Conservation (phyloP, 106 monocot genomes). For the Apostasia shenzhenica region DNA sequence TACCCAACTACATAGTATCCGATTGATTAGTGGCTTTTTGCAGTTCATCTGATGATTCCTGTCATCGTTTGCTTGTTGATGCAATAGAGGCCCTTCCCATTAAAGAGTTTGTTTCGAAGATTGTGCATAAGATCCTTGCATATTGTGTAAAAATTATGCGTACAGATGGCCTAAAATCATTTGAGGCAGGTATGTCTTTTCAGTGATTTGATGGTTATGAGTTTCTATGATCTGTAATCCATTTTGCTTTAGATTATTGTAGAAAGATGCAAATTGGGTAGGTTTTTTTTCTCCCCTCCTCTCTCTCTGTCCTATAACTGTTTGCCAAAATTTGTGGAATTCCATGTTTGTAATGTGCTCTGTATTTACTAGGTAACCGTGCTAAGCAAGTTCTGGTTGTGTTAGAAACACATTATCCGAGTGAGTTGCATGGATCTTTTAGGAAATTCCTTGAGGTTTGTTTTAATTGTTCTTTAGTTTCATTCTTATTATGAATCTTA, state of each 20-base stretch:
- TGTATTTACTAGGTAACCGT: constrained; percentile 30
- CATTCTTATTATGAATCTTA: background rate
- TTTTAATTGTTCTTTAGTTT: background rate
- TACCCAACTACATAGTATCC: constrained; percentile 7
- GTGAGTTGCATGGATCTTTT: constrained; percentile 47
- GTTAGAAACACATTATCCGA: constrained; percentile 47
- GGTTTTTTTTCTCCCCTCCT: too few species aligned
- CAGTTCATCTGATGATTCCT: constrained; percentile 60
- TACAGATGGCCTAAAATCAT: constrained; percentile 21
- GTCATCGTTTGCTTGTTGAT: constrained; percentile 21
- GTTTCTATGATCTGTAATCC: background rate
- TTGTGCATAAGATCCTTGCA: constrained; percentile 52
- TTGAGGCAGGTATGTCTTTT: constrained; percentile 39
- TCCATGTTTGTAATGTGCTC: too few species aligned
- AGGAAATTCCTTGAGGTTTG: constrained; percentile 62
- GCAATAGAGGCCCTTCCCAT: constrained; percentile 44
- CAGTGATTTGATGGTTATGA: background rate
- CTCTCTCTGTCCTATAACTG: too few species aligned
- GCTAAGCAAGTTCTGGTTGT: constrained; percentile 42
- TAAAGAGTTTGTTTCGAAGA: constrained; percentile 35
- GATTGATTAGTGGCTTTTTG: constrained; percentile 12
- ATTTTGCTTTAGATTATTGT: background rate
- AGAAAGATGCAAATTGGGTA: background rate
- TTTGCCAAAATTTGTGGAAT: too few species aligned
- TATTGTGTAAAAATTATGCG: constrained; percentile 33